A percentile compares a stretch with the other conserved stretches of the same genome.
phyloP scores from a whole-genome alignment of 1,284 basidiomycete genomes.

The Fomes fomentarius region DNA sequence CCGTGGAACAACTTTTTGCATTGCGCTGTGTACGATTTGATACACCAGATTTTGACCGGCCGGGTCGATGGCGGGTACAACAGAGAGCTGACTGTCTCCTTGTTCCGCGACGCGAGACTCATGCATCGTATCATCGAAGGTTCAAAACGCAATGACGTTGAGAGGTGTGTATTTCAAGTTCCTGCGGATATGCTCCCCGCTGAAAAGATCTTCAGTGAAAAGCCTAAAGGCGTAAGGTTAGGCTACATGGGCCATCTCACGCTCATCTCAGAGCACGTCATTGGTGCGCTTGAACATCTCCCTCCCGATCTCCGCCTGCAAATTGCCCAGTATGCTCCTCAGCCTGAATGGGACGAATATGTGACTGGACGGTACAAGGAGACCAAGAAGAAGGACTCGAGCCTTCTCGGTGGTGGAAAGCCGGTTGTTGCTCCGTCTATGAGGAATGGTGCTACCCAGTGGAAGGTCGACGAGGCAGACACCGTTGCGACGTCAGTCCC shows the following conservation, averaged over 20 bases:
- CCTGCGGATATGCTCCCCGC: not conserved
- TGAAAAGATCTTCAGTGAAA: conserved; percentile 43
- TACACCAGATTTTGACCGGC: conserved; percentile 95
- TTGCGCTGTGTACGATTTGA: conserved; percentile 94
- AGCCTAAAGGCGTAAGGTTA: conserved; percentile 74
- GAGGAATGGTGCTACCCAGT: conserved; percentile 44
- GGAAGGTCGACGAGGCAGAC: conserved; percentile 78
- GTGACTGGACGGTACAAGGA: conserved; percentile 83
- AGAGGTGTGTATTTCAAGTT: conserved; percentile 53
- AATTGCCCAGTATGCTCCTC: conserved; percentile 69
- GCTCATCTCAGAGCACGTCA: conserved; percentile 90
- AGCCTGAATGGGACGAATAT: conserved; percentile 87
- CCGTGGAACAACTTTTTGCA: conserved; percentile 99
- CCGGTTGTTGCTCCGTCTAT: conserved; percentile 54
- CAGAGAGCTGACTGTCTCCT: conserved; percentile 76
- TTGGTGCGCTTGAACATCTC: conserved; percentile 84
- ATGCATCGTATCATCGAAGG: conserved; percentile 87
- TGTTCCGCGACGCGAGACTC: conserved; percentile 81
- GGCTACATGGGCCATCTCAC: conserved; percentile 98
- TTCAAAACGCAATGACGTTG: conserved; percentile 75
- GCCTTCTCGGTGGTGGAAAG: conserved; percentile 83
- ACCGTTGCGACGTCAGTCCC: conserved; percentile 31
- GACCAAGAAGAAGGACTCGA: conserved; percentile 83
- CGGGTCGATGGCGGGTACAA: conserved; percentile 78
- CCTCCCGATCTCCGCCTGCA: conserved; percentile 75